Evolutionary conservation across 1,284 basidiomycete genomes (phyloP), one percentile per base, ranked within the genome.

Genomic region (Ceratobasidium sp.): DNA sequence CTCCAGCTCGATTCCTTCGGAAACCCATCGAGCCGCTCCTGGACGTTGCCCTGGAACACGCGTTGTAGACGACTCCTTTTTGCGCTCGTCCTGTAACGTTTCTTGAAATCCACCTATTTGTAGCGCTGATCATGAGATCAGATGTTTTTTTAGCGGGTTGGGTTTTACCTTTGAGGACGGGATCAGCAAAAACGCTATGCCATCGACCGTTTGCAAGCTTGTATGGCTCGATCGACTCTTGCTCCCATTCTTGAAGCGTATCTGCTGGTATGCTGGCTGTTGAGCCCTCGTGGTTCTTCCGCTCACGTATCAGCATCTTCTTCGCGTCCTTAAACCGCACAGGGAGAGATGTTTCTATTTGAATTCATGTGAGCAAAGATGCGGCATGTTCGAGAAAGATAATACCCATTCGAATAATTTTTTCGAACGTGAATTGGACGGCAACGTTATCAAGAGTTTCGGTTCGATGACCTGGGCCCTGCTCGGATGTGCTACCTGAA

Each of bases 401-500:
- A 5, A 45, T 32, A 69, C 65, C 18, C 36, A 57, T 43, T 16
- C 14, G 4, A 18, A 18, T 43, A 10, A 4, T 10, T 23, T 69
- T 69, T n/a, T 16, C 23, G 6, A 26, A 41, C 28, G 55, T 67
- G 48, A 46, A 67, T 21, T 39, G 4, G 3, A 0, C 1, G 16
- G 34, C 48, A 34, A 67, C 36, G 14, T 69, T 34, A 32, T 69
- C 39, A 1, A 69, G 4, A 4, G 10, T 32, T 8, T 57, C 65
- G 3, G 4, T 16, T 4, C 65, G 41, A 2, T n/a, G 12, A 21
- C 65, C 65, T 3, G 65, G 65, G 1, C 50, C 23, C 32, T 57
- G 32, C 39, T 69, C 65, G 14, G 50, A 69, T 4, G 52, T 69
- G 46, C 65, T 55, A 14, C 65, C 52, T 12, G 65, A 46, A 14